Conservation (phyloP, 805 yeast genomes). For the Henningerozyma blattae region DNA sequence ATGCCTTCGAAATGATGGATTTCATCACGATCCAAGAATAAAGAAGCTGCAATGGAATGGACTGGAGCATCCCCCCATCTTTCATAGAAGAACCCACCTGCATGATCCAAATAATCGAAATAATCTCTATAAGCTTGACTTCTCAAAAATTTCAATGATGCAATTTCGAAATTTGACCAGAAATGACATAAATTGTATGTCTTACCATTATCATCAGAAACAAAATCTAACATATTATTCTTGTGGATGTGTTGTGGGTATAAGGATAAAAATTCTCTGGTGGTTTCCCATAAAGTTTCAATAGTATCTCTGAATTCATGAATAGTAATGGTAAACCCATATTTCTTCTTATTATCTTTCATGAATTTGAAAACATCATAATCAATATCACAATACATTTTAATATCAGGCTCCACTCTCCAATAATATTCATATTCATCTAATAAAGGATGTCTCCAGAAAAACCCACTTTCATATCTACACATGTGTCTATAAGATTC, state of each 20-base stretch:
- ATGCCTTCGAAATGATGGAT: slow-evolving; percentile 76
- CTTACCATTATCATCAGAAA: slow-evolving; percentile 59
- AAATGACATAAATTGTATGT: slow-evolving; percentile 75
- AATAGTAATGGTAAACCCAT: slow-evolving; percentile 69
- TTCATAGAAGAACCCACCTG: slow-evolving; percentile 89
- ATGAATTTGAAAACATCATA: slow-evolving; percentile 74
- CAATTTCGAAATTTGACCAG: slow-evolving; percentile 88
- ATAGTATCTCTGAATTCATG: slow-evolving; percentile 67
- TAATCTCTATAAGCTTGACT: slow-evolving; percentile 55
- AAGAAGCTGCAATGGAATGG: slow-evolving; percentile 76
- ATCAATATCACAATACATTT: slow-evolving; percentile 70
- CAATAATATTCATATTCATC: slow-evolving; percentile 81
- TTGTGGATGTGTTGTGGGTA: slow-evolving; percentile 49
- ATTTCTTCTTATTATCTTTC: slow-evolving; percentile 63
- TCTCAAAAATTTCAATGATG: slow-evolving; percentile 64
- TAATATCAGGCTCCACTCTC: slow-evolving; percentile 87
- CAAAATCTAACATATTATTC: slow-evolving; percentile 56
- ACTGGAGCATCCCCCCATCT: slow-evolving; percentile 96
- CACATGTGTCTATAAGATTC: slow-evolving; percentile 80
- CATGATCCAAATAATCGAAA: slow-evolving; percentile 61
- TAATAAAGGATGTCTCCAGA: slow-evolving; percentile 67
- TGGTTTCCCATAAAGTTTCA: slow-evolving; percentile 64
- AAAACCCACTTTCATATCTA: slow-evolving; percentile 81
- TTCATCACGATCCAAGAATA: slow-evolving; percentile 58
- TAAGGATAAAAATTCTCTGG: slow-evolving; percentile 44